phyloP scores from a whole-genome alignment of 108 stramenopile species.

The Chaetoceros muelleri region DNA sequence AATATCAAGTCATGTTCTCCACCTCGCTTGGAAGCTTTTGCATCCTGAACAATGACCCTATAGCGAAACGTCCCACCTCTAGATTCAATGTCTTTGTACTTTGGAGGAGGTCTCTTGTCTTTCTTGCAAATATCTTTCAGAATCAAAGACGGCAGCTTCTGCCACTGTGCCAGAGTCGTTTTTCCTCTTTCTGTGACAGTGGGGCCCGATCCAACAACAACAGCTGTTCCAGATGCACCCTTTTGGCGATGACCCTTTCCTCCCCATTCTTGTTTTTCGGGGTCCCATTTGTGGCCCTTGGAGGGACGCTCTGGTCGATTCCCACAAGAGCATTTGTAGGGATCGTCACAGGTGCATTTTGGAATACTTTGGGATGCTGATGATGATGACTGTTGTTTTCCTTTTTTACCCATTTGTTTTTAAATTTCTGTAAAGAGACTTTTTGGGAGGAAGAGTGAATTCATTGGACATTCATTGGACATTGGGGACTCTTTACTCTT shows the following conservation, averaged over 20 bases:
- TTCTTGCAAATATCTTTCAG: conserved; percentile 56
- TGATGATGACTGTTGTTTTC: not conserved
- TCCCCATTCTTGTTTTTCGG: conserved; percentile 60
- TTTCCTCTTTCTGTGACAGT: conserved; percentile 56
- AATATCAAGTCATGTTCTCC: conserved; percentile 67
- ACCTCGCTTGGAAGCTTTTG: conserved; percentile 42
- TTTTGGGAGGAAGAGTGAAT: not conserved
- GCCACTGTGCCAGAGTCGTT: conserved; percentile 74
- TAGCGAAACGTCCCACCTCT: conserved; percentile 11
- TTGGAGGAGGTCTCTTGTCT: conserved; percentile 47
- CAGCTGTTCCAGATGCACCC: conserved; percentile 58
- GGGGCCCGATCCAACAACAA: conserved; percentile 29
- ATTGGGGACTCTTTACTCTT: too few species aligned
- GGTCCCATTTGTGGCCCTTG: conserved; percentile 37
- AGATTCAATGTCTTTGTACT: conserved; percentile 27
- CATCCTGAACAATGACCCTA: conserved; percentile 72
- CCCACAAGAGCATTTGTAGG: conserved; percentile 70
- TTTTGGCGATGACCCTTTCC: conserved; percentile 86
- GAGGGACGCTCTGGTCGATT: conserved; percentile 76
- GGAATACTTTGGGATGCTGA: not conserved
- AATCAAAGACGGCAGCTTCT: conserved; percentile 66
- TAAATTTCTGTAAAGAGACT: not conserved
- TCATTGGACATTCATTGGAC: too few species aligned
- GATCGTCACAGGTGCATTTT: conserved; percentile 71
- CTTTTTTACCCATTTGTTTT: not conserved